Conservation (phyloP, 1,284 basidiomycete species). For the Cryptococcus sp. region DNA sequence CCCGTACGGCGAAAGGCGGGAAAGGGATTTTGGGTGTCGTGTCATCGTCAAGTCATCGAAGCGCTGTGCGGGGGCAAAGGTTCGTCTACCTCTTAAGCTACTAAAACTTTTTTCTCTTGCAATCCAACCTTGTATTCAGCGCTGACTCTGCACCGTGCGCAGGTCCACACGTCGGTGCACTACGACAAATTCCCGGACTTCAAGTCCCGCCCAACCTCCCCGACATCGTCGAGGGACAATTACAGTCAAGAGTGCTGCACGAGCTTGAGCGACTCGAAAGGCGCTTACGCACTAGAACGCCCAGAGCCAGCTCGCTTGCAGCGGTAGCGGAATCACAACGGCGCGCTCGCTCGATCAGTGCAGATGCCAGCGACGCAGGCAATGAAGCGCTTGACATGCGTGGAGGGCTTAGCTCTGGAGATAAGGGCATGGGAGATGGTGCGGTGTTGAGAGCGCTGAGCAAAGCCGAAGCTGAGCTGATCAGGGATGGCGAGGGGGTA, state of each 20-base stretch:
- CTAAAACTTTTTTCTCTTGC: neutral
- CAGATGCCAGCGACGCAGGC: neutral
- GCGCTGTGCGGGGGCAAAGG: constrained; percentile 8
- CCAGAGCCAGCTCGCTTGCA: neutral
- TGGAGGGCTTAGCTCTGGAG: too few relatives aligned
- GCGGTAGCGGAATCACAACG: neutral
- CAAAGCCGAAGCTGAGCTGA: neutral
- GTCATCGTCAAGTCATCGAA: constrained; percentile 16
- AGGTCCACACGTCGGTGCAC: constrained; percentile 13
- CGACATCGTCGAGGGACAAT: constrained; percentile 18
- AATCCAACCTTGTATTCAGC: too few relatives aligned
- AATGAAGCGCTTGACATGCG: too few relatives aligned
- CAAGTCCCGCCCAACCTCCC: constrained; percentile 15
- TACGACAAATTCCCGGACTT: constrained; percentile 7
- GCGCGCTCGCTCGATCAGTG: neutral
- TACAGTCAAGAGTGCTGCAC: constrained; percentile 17
- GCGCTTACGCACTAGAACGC: neutral
- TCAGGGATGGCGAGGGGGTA: neutral
- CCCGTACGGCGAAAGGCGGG: constrained; percentile 15
- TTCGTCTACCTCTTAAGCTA: neutral
- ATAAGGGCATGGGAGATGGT: neutral
- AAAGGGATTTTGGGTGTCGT: constrained; percentile 18
- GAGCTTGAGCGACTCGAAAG: constrained; percentile 18
- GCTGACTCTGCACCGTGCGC: neutral
- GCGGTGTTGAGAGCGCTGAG: constrained; percentile 4